phyloP scores from a whole-genome alignment of 169 alveolate species.

The Eimeria maxima region DNA sequence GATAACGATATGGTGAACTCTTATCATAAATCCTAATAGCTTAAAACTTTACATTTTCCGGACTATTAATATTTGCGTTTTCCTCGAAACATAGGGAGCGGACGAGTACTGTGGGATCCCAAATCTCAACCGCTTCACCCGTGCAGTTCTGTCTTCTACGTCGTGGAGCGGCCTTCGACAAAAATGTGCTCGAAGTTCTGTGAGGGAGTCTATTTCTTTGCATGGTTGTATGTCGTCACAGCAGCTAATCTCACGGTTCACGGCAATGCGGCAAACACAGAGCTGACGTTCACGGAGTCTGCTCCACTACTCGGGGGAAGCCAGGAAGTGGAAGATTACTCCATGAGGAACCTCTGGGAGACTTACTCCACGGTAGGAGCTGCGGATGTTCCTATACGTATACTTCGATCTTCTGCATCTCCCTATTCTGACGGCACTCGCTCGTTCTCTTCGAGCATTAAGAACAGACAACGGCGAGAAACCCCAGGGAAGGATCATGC shows the following conservation, averaged over 20 bases:
- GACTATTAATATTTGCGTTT: background rate
- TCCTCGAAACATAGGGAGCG: background rate
- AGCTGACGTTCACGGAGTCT: background rate
- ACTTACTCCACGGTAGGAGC: background rate
- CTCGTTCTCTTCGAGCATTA: background rate
- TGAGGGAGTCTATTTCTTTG: background rate
- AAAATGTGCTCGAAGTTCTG: background rate
- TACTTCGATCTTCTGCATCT: background rate
- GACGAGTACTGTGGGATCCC: background rate
- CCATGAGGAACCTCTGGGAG: background rate
- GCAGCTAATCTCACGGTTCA: background rate
- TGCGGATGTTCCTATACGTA: background rate
- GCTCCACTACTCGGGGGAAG: background rate
- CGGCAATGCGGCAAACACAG: constrained; percentile 1
- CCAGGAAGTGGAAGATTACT: background rate
- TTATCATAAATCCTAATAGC: background rate
- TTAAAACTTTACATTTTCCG: background rate
- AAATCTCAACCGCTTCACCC: background rate
- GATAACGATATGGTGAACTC: background rate
- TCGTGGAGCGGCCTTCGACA: background rate
- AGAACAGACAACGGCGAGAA: background rate
- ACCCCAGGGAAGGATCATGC: background rate
- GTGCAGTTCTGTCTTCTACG: background rate
- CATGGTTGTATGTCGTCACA: background rate
- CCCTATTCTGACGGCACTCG: background rate